Conservation (phyloP, 768 basidiomycete species). For the Russula griseocarnosa region DNA sequence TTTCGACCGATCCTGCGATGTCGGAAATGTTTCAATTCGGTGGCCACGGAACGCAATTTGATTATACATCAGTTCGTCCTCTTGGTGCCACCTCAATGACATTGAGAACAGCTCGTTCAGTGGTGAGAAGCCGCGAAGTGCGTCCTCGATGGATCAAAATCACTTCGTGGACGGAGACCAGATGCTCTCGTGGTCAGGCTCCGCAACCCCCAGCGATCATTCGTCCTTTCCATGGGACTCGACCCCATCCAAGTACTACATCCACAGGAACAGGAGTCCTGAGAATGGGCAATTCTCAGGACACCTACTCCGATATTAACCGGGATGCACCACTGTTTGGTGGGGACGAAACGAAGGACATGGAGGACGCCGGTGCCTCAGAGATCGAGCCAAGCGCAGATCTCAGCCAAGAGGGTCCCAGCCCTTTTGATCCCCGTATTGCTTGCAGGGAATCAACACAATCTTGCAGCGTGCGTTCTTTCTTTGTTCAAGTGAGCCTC, state of each 20-base stretch:
- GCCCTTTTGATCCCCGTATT: neutral
- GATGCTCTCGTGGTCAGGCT: neutral
- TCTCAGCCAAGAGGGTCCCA: neutral
- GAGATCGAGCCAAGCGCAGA: neutral
- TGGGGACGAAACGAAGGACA: neutral
- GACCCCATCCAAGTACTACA: neutral
- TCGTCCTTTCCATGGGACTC: neutral
- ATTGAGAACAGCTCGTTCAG: neutral
- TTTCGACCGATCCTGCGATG: neutral
- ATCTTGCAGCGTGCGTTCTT: neutral
- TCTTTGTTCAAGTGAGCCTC: neutral
- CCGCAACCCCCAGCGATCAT: neutral
- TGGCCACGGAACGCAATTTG: neutral
- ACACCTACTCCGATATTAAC: neutral
- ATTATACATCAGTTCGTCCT: neutral
- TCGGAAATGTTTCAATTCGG: neutral
- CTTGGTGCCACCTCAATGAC: neutral
- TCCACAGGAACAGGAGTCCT: neutral
- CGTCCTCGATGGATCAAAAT: neutral
- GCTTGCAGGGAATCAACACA: neutral
- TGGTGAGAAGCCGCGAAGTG: neutral
- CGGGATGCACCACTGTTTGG: neutral
- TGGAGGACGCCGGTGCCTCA: neutral
- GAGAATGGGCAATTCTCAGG: neutral
- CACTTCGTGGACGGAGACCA: neutral